Base-by-base conservation (phyloP, 768 basidiomycete species). In the Pisolithus microcarpus region DNA sequence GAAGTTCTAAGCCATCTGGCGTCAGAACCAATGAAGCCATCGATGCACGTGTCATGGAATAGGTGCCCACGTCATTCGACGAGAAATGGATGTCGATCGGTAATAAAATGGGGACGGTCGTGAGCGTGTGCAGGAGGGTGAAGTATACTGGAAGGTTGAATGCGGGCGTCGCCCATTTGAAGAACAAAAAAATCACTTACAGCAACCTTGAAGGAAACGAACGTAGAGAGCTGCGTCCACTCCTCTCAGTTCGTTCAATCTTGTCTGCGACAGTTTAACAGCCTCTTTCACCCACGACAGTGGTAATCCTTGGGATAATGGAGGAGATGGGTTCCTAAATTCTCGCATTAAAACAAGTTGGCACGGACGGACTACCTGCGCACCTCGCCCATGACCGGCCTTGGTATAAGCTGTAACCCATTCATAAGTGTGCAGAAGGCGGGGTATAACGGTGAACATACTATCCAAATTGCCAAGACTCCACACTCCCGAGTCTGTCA, bases 391-490 rank as follows among this genome's bases (percentile, higher is more conserved):
- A 90, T 51, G 81, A 83, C 63, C 87, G 71, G 30, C 81, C 87
- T 63, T 88, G 84, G 60, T 81, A 90, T 24, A 89, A 67, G 61
- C 87, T 47, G 7, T 43, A 45, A 30, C 52, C 58, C 38, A 18
- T 8, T 39, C 28, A 6, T 51, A 38, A 45, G 30, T 24, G 18
- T 36, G 46, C 43, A 39, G 46, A 49, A 34, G 21, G 39, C 11
- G 11, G 2, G 48, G 34, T 43, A 19, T 50, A 40, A 50, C 24
- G 23, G 24, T 46, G 47, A 11, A 34, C 85, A 69, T 63, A 87
- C 87, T 88, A 90, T 73, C 86, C 85, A 70, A 87, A 90, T 65
- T 86, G 78, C 87, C 87, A 90, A 55, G 82, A 79, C 67, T 90
- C 86, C 21, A 82, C 80, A 61, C 81, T 84, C 8, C 82, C 84